Evolutionary conservation across 495 filamentous ascomycete genomes (phyloP), one percentile per base, ranked within the genome.

Genomic region (Penicillium robsamsonii): DNA sequence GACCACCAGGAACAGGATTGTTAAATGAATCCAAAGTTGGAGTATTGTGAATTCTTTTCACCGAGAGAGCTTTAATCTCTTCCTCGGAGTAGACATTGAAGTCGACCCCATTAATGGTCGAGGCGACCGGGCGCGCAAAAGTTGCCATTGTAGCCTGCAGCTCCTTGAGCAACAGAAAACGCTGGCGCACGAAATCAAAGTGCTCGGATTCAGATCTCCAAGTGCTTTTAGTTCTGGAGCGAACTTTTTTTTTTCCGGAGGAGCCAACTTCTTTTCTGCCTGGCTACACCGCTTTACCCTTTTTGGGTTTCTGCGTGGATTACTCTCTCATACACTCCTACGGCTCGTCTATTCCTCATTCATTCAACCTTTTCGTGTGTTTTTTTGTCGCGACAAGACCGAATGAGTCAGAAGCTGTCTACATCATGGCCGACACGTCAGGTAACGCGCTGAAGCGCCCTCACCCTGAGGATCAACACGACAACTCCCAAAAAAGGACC

Each of bases 31-130:
- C 93, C 70, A 97, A 92, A 20, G 95, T 96, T 41, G 80, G 85
- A 20, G 90, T 85, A 77, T 92, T 93, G 58, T 92, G 84, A 62
- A 99, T 94, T 71, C 84, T 84, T 77, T 91, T 94, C 54, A 96
- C 95, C 9, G 95, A 97, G 46, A 96, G 81, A 57, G 85, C 81
- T 70, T 84, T 86, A 74, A 97, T 91, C 69, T 97, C 95, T 53
- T 87, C 81, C 44, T 85, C 70, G 50, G 86, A 82, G 61, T 96
- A 85, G 68, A 90, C 86, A 31, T 81, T 85, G 77, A 99, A 99
- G 68, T 93, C 88, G 61, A 97, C 90, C 67, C 88, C 89, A 68
- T 84, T 81, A 70, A 99, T 87, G 69, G 84, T 74, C 62, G 91
- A 96, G 65, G 87, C 79, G 57, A 97, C 85, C 37, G 94, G 92